Evolutionary conservation across 495 filamentous ascomycete species (phyloP).

Genomic region (Barbatosphaeria neglecta): DNA sequence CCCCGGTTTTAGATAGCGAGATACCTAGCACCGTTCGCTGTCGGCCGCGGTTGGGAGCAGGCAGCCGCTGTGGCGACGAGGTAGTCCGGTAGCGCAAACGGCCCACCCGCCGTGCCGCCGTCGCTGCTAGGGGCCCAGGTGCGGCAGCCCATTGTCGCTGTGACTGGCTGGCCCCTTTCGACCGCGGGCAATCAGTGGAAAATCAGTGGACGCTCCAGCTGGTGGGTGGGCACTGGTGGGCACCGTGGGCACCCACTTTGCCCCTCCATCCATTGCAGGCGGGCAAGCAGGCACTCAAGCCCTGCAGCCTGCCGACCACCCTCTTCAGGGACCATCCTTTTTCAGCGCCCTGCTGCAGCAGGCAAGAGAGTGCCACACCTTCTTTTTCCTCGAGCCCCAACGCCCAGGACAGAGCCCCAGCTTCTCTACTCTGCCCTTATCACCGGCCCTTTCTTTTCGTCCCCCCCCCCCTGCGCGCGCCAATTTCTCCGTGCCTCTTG

Average conservation of each 20-base stretch:
- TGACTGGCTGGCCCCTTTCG: background rate
- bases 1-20: background rate
- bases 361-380: no score
- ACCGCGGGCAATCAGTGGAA: background rate
- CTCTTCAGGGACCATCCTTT: no score
- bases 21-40: no score
- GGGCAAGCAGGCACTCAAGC: no score
- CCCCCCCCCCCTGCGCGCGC: background rate
- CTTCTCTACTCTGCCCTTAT: background rate
- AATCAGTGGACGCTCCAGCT: no score
- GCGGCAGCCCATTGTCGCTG: background rate
- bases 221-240: background rate
- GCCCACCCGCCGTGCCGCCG: background rate
- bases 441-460: background rate
- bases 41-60: no score
- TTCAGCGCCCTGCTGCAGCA: background rate
- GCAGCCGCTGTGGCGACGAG: no score
- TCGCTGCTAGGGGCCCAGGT: no score
- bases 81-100: background rate
- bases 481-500: background rate
- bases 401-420: background rate
- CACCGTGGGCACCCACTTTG: background rate
- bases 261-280: background rate
- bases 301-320: background rate
- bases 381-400: no score